Evolutionary conservation across 495 filamentous ascomycete species (phyloP), one percentile per base, ranked within the genome.

Genomic region (Lasiosphaeria ovina): DNA sequence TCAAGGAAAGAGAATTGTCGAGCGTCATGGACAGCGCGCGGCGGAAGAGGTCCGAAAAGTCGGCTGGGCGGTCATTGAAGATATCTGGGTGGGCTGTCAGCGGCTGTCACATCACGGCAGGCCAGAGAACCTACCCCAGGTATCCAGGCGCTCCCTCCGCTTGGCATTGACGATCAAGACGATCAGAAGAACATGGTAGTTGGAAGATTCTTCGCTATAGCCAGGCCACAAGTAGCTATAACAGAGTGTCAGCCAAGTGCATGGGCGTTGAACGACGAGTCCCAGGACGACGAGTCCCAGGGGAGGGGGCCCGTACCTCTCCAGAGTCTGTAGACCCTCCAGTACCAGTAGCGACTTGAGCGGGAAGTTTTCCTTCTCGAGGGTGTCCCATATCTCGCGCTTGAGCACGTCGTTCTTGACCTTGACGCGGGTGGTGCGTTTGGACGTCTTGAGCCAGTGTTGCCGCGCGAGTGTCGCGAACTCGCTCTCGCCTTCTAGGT

Each of bases 11-110:
- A 4, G 90, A 89, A 40, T 76, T 75, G 69, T 97, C 93, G 59
- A 99, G 81, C 56, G 84, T 91, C 86, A 98, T 90, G 11, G 91
- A 92, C 0, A 97, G 81, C 36, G 96, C 83, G 36, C 95, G 91
- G 59, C 91, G 88, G 76, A 98, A 99, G 38, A 99, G 83, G 62
- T 79, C 82, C 6, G 93, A 94, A 78, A 99, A 98, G 54, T 94
- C 89, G 61, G 84, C 81, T 35, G 91, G 85, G 44, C 86, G 85
- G 63, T 89, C 84, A 59, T 83, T 81, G 73, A 98, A 96, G 64
- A 89, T 60, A 83, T 89, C 70, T 72, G 47, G 16, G 12, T 35
- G 36, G 89, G 67, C 31, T 57, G 55, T 57, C 31, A 57, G 55
- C 31, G 33, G n/a, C 6, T n/a, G 32, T 32, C 9, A 52, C 36